phyloP scores from a whole-genome alignment of 208 protist genomes.

The Trypanosoma platydactyli region DNA sequence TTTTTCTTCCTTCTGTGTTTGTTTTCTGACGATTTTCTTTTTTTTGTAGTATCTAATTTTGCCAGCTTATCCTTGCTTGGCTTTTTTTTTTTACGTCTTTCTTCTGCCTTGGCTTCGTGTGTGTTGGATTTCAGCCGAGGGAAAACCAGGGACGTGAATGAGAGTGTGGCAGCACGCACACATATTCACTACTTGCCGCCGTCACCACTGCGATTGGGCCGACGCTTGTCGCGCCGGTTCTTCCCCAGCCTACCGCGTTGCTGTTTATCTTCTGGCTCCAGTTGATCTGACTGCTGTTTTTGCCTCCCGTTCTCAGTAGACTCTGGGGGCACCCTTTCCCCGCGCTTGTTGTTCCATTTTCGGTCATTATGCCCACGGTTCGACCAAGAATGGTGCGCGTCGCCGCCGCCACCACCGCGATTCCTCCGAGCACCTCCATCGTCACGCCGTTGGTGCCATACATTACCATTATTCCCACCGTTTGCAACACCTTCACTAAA shows the following conservation, averaged over 20 bases:
- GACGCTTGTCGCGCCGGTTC: slow-evolving; percentile 13
- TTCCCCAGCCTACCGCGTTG: neutral
- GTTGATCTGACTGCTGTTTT: neutral
- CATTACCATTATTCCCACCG: neutral
- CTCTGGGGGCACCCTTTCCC: neutral
- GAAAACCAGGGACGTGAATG: neutral
- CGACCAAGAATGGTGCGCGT: neutral
- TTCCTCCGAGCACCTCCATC: slow-evolving; percentile 5
- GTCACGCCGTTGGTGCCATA: neutral
- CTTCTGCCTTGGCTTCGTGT: neutral
- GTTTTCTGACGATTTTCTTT: neutral
- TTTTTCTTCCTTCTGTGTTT: slow-evolving; percentile 9
- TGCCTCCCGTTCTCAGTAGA: neutral
- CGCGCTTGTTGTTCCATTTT: neutral
- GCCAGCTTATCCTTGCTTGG: slow-evolving; percentile 1
- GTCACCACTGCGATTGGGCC: slow-evolving; percentile 5
- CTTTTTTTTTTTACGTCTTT: slow-evolving; percentile 17
- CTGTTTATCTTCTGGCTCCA: neutral
- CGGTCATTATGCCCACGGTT: slow-evolving; percentile 5
- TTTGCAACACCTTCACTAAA: slow-evolving; percentile 20
- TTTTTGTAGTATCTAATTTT: slow-evolving; percentile 1
- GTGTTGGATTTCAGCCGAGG: neutral
- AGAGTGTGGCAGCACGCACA: neutral
- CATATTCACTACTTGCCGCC: neutral
- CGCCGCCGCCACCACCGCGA: slow-evolving; percentile 2